These are phyloP conservation scores for Daldinia vernicosa DNA, from an alignment of 495 filamentous ascomycete species.

Conservation along the genomic window DNA sequence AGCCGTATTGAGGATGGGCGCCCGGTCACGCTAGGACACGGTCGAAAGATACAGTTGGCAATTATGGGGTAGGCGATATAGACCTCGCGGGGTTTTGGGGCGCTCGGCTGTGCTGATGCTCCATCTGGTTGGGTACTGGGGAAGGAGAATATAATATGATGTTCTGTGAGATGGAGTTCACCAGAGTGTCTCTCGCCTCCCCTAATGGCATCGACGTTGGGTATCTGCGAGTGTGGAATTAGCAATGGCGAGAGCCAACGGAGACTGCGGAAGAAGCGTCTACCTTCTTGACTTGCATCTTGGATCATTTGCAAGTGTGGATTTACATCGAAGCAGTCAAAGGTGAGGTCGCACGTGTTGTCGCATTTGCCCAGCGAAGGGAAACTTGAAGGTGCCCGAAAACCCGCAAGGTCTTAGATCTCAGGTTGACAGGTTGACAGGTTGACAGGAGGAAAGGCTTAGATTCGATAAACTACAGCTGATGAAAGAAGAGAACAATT, in stretches of 20 bases:
- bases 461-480: neutral
- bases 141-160: slow-evolving; percentile 45
- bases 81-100: slow-evolving; percentile 70
- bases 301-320: slow-evolving; percentile 4
- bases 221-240: slow-evolving; percentile 36
- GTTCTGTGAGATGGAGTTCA: slow-evolving; percentile 46
- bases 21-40: slow-evolving; percentile 73
- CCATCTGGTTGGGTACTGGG: slow-evolving; percentile 29
- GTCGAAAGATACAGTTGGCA: slow-evolving; percentile 73
- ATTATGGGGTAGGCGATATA: slow-evolving; percentile 97
- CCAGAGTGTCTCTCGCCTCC: slow-evolving; percentile 47
- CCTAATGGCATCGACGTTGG: slow-evolving; percentile 45
- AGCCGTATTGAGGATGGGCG: slow-evolving; percentile 85
- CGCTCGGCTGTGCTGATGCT: slow-evolving; percentile 34
- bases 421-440: neutral
- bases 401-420: slow-evolving; percentile 19
- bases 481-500: slow-evolving; percentile 9
- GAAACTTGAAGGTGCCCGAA: slow-evolving; percentile 25
- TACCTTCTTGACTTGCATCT: slow-evolving; percentile 43
- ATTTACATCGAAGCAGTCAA: slow-evolving; percentile 19
- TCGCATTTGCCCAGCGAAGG: slow-evolving; percentile 35
- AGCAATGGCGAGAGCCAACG: slow-evolving; percentile 7
- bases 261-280: neutral
- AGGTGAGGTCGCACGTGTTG: slow-evolving; percentile 13
- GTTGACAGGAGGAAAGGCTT: neutral